phyloP scores from a whole-genome alignment of 129 eudicot species.

The Tagetes patula region DNA sequence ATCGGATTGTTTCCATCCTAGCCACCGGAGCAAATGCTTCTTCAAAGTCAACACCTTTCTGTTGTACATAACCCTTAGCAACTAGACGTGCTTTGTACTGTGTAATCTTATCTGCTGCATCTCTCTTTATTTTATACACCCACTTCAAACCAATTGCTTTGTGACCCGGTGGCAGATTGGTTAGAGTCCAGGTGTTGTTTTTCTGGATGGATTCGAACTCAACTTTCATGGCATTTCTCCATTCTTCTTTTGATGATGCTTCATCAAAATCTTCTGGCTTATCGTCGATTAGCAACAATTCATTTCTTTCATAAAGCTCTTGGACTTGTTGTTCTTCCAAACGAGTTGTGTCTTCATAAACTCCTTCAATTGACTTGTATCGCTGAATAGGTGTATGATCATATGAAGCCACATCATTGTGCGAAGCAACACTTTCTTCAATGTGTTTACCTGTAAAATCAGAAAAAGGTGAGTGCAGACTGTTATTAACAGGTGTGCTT shows the following conservation, averaged over 20 bases:
- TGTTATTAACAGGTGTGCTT: no score
- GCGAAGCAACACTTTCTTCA: no score
- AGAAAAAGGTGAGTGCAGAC: no score
- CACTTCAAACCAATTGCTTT: not conserved
- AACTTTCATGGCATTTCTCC: no score
- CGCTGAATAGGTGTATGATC: not conserved
- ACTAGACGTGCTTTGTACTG: not conserved
- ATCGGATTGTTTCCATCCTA: not conserved
- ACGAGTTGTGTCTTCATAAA: not conserved
- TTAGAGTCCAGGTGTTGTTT: no score
- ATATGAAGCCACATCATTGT: not conserved
- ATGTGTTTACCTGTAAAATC: not conserved
- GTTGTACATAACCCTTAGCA: not conserved
- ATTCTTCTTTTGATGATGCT: no score
- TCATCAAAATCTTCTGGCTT: no score
- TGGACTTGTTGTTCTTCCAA: no score
- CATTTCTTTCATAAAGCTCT: no score
- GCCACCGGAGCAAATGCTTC: not conserved
- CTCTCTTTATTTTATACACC: not conserved
- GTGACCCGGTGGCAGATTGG: not conserved
- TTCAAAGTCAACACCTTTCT: not conserved
- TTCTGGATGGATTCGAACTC: no score
- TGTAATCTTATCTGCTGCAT: not conserved
- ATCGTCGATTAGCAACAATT: no score
- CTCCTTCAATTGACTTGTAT: not conserved